Percentiles rank a stretch among this genome's conserved stretches.
Conservation (phyloP, 148 eudicot species). For the Mesembryanthemum crystallinum region DNA sequence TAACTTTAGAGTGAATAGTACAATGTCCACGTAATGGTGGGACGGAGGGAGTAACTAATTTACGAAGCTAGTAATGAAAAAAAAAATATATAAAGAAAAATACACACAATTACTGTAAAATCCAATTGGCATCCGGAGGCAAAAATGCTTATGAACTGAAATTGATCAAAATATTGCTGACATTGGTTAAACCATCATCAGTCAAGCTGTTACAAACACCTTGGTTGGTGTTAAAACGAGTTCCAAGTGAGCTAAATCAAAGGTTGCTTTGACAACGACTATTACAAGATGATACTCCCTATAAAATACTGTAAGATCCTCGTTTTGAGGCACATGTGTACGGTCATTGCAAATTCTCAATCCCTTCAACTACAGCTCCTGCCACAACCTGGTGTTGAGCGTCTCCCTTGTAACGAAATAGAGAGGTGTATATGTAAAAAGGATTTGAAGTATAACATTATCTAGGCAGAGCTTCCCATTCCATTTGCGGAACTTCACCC, state of each 20-base stretch:
- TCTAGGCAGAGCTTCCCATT: slow-evolving; percentile 15
- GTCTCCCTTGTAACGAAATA: slow-evolving; percentile 11
- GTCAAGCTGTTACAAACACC: slow-evolving; percentile 21
- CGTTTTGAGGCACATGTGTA: slow-evolving; percentile 4
- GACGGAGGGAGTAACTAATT: neutral
- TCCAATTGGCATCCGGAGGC: neutral
- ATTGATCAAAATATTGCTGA: neutral
- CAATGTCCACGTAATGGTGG: too few species aligned
- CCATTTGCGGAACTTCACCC: slow-evolving; percentile 9
- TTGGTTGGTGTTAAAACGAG: slow-evolving; percentile 23
- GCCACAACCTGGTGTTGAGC: neutral
- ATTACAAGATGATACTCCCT: slow-evolving; percentile 26
- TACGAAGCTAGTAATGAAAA: too few species aligned
- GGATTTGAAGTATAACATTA: slow-evolving; percentile 10
- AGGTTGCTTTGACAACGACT: slow-evolving; percentile 21
- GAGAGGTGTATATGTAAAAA: slow-evolving; percentile 21
- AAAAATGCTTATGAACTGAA: neutral
- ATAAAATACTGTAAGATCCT: slow-evolving; percentile 3
- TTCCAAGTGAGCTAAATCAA: slow-evolving; percentile 15
- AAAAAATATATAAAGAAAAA: too few species aligned
- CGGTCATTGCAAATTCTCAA: slow-evolving; percentile 1
- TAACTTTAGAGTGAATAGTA: too few species aligned
- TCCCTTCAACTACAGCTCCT: slow-evolving; percentile 14
- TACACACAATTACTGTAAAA: neutral
- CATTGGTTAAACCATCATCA: slow-evolving; percentile 6